Evolutionary conservation across 371 early-diverging fungal genomes (phyloP).

Genomic region (Aphelidium insulamus): DNA sequence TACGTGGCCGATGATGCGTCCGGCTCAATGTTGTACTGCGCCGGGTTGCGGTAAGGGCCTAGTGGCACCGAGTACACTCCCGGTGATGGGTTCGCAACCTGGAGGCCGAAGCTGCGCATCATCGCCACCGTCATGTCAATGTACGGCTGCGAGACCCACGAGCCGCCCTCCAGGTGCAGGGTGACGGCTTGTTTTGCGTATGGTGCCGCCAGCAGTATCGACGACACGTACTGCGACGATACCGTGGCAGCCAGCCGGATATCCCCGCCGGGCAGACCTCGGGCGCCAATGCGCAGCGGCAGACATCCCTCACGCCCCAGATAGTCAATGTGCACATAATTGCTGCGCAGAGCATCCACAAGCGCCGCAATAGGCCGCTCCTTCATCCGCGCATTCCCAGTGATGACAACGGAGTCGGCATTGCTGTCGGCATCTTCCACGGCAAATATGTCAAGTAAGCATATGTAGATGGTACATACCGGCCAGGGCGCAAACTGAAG

Average conservation of each 20-base stretch:
- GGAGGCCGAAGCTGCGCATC: conserved; percentile 84
- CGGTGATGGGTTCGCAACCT: conserved; percentile 43
- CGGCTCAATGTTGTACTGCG: conserved; percentile 68
- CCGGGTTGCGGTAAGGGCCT: conserved; percentile 53
- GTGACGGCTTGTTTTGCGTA: conserved; percentile 58
- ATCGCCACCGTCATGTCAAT: conserved; percentile 95
- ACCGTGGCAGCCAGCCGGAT: conserved; percentile 78
- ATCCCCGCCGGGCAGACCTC: conserved; percentile 57
- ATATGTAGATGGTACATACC: conserved; percentile 18
- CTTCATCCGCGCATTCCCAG: conserved; percentile 94
- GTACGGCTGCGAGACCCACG: conserved; percentile 90
- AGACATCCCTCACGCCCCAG: conserved; percentile 59
- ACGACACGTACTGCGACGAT: conserved; percentile 91
- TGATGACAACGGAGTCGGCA: conserved; percentile 33
- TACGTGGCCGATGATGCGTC: conserved; percentile 95
- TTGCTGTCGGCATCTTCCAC: conserved; percentile 11
- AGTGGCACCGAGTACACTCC: conserved; percentile 64
- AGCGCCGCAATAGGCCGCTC: conserved; percentile 82
- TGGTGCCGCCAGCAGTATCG: conserved; percentile 83
- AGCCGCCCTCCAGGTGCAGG: conserved; percentile 62
- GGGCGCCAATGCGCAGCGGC: conserved; percentile 56
- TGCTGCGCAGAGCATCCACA: conserved; percentile 53
- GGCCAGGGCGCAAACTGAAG: conserved; percentile 62
- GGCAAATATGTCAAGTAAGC: conserved; percentile 2
- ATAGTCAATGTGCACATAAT: conserved; percentile 56